Conservation (phyloP, 306 rosid genomes). For the Lathyrus sativus region DNA sequence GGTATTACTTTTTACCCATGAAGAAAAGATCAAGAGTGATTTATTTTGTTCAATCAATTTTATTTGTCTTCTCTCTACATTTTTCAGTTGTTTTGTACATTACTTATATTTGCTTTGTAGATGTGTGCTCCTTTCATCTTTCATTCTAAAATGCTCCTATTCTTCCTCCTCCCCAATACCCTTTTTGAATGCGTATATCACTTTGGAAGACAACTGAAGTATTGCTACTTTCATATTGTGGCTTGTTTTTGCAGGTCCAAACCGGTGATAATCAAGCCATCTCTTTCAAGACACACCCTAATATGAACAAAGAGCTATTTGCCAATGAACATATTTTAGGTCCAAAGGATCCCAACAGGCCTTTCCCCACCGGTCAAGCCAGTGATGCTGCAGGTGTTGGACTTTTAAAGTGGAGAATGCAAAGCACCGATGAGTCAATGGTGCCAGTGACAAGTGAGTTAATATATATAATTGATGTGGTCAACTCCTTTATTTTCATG, state of each 20-base stretch:
- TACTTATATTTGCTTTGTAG: neutral
- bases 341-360: conserved; percentile 80
- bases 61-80: conserved; percentile 13
- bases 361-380: conserved; percentile 88
- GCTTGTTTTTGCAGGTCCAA: conserved; percentile 67
- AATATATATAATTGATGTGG: conserved; percentile 6
- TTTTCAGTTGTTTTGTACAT: conserved; percentile 12
- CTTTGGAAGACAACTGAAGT: too few relatives aligned
- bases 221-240: conserved; percentile 10
- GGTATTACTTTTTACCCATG: neutral
- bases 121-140: neutral
- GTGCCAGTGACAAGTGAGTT: conserved; percentile 82
- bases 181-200: neutral
- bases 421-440: conserved; percentile 78
- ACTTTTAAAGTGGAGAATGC: conserved; percentile 91
- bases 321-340: conserved; percentile 68
- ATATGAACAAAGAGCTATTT: conserved; percentile 92
- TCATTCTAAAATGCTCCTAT: conserved; percentile 4
- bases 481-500: conserved; percentile 30
- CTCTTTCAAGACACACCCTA: conserved; percentile 97
- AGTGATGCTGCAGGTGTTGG: conserved; percentile 86
- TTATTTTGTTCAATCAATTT: conserved; percentile 3
- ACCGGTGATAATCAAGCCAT: conserved; percentile 81
- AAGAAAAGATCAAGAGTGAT: conserved; percentile 7
- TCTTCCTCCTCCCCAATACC: neutral